Evolutionary conservation across 1,284 basidiomycete genomes (phyloP).

Genomic region (Rhodotorula sp.): DNA sequence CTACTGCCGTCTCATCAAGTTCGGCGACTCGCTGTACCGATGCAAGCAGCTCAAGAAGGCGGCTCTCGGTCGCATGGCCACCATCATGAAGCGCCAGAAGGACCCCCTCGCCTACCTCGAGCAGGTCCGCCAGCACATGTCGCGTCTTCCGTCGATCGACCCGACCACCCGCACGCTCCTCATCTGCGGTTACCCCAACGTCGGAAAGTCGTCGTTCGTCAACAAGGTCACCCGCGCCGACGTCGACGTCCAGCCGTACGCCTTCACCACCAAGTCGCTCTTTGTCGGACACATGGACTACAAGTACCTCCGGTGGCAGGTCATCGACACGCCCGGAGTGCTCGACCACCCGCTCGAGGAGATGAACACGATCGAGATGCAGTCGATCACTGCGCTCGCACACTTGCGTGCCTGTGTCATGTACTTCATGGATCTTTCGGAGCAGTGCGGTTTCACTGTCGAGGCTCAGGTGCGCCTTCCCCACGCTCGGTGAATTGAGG

Average conservation of each 20-base stretch:
- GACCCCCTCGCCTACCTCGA: constrained; percentile 93
- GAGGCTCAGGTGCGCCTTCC: constrained; percentile 72
- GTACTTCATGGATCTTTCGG: constrained; percentile 96
- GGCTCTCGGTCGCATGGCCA: constrained; percentile 94
- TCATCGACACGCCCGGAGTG: constrained; percentile 88
- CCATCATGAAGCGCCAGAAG: constrained; percentile 94
- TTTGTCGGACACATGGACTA: constrained; percentile 97
- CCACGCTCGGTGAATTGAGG: not conserved
- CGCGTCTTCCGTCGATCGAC: constrained; percentile 90
- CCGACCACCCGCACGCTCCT: constrained; percentile 94
- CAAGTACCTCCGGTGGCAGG: constrained; percentile 96
- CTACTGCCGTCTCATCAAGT: constrained; percentile 90
- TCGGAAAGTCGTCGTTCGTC: constrained; percentile 95
- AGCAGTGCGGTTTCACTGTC: constrained; percentile 92
- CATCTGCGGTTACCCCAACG: constrained; percentile 95
- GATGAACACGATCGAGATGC: constrained; percentile 99
- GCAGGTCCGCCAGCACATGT: constrained; percentile 95
- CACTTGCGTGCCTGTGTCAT: constrained; percentile 86
- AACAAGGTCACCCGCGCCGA: constrained; percentile 97
- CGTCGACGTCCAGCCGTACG: constrained; percentile 96
- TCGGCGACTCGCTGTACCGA: constrained; percentile 90
- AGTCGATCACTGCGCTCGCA: constrained; percentile 92
- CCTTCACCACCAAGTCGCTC: constrained; percentile 94
- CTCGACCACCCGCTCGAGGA: constrained; percentile 92
- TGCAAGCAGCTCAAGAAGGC: constrained; percentile 96